These are phyloP conservation scores for Trypanosoma theileri DNA, from an alignment of 208 protist species.

Conservation along the genomic window DNA sequence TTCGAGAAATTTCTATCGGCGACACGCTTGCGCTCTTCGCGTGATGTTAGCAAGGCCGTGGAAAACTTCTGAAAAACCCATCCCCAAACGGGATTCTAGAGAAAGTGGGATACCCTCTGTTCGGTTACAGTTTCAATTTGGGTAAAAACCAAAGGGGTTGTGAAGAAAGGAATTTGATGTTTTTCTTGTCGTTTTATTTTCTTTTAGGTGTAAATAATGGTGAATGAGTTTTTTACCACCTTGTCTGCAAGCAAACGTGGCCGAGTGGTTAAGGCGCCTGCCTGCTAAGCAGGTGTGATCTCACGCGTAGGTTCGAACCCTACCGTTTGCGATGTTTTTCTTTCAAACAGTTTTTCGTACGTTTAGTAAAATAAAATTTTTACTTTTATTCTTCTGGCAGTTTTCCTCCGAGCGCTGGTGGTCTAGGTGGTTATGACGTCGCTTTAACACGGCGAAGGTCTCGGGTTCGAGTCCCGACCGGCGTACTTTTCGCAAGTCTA, in stretches of 20 bases:
- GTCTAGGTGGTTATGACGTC: constrained; percentile 93
- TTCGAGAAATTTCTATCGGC: too few relatives aligned
- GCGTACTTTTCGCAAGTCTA: constrained; percentile 60
- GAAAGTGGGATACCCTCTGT: too few relatives aligned
- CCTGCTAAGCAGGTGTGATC: constrained; percentile 90
- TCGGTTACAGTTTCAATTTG: too few relatives aligned
- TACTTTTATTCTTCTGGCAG: neutral
- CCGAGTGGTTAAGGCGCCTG: constrained; percentile 89
- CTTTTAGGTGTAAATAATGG: too few relatives aligned
- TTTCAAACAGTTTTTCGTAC: neutral
- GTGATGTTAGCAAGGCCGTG: too few relatives aligned
- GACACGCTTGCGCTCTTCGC: too few relatives aligned
- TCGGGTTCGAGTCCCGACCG: constrained; percentile 88
- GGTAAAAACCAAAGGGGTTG: too few relatives aligned
- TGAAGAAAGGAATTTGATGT: too few relatives aligned
- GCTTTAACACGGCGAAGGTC: constrained; percentile 93
- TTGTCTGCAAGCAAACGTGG: constrained; percentile 78
- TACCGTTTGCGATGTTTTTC: constrained; percentile 77
- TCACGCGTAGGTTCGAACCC: constrained; percentile 91
- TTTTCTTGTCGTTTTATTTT: too few relatives aligned
- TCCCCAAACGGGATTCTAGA: too few relatives aligned
- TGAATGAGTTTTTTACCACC: too few relatives aligned
- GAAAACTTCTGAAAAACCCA: too few relatives aligned
- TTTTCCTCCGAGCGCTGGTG: constrained; percentile 59
- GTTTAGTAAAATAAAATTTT: neutral